phyloP scores from a whole-genome alignment of 129 eudicot genomes.

The Saposhnikovia divaricata region DNA sequence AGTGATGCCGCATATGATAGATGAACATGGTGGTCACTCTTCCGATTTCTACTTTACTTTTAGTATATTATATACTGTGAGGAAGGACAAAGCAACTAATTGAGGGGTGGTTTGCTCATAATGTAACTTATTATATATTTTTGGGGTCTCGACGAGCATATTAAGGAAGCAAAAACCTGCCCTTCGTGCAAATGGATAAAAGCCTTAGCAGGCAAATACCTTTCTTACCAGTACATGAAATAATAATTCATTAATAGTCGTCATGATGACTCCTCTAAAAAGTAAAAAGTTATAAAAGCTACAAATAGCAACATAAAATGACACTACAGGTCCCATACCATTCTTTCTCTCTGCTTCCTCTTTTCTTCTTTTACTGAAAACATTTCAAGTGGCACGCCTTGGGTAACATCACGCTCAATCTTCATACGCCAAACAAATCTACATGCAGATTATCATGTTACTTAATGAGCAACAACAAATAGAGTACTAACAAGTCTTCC shows the following conservation, averaged over 20 bases:
- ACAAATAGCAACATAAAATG: not conserved
- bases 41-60: not conserved
- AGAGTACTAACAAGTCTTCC: not conserved
- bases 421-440: constrained; percentile 96
- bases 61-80: not conserved
- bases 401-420: constrained; percentile 79
- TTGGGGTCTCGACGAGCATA: not conserved
- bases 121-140: not conserved
- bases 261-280: not conserved
- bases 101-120: not conserved
- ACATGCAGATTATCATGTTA: constrained; percentile 9
- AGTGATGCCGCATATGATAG: not conserved
- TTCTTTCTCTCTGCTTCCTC: constrained; percentile 71
- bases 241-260: not conserved
- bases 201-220: not conserved
- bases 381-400: constrained; percentile 76
- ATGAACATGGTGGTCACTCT: not conserved
- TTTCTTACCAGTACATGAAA: not conserved
- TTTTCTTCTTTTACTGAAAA: constrained; percentile 80
- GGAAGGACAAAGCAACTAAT: not conserved
- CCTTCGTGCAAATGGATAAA: not conserved
- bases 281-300: not conserved
- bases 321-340: constrained; percentile 37
- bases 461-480: not conserved
- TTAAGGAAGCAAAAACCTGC: not conserved